Percentiles rank a stretch among this genome's conserved stretches.
These are phyloP conservation scores for Cytospora piceae DNA, from an alignment of 2,329 filamentous ascomycete species.

Conservation along the genomic window DNA sequence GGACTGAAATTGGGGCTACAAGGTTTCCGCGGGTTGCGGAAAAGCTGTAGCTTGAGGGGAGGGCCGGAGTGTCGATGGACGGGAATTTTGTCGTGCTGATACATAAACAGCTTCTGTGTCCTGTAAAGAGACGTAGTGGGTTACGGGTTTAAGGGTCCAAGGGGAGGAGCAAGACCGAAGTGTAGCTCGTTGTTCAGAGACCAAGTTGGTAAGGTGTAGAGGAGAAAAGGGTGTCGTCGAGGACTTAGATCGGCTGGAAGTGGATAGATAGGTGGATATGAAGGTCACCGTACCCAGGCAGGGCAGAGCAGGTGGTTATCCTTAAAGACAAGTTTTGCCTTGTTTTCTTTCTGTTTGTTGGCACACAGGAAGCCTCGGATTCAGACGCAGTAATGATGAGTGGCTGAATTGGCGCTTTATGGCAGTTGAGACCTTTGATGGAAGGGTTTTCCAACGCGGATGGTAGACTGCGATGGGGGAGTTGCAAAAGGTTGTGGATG, in stretches of 20 bases:
- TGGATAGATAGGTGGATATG: neutral
- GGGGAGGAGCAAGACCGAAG: slow-evolving; percentile 14
- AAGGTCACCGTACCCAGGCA: slow-evolving; percentile 18
- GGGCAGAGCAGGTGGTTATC: slow-evolving; percentile 22
- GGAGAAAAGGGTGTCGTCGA: slow-evolving; percentile 14
- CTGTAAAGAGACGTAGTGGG: slow-evolving; percentile 39
- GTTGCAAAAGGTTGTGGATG: slow-evolving; percentile 10
- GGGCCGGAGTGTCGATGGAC: slow-evolving; percentile 85
- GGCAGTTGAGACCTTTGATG: slow-evolving; percentile 15
- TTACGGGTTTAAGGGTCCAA: slow-evolving; percentile 25
- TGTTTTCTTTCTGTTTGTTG: neutral
- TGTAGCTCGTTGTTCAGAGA: slow-evolving; percentile 13
- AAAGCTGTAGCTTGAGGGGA: slow-evolving; percentile 94
- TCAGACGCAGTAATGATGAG: slow-evolving; percentile 1
- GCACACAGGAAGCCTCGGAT: slow-evolving; percentile 10
- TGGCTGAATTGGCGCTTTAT: slow-evolving; percentile 5
- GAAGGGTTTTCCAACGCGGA: slow-evolving; percentile 18
- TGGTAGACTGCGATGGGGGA: slow-evolving; percentile 21
- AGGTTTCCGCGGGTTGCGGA: slow-evolving; percentile 94
- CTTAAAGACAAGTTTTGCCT: slow-evolving; percentile 2
- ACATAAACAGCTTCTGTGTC: slow-evolving; percentile 79
- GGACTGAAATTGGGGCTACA: slow-evolving; percentile 87
- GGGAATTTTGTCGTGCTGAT: slow-evolving; percentile 91
- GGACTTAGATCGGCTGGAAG: slow-evolving; percentile 11
- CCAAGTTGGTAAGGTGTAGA: slow-evolving; percentile 1